Evolutionary conservation across 331 rosid species (phyloP).

Genomic region (Telfairia occidentalis): DNA sequence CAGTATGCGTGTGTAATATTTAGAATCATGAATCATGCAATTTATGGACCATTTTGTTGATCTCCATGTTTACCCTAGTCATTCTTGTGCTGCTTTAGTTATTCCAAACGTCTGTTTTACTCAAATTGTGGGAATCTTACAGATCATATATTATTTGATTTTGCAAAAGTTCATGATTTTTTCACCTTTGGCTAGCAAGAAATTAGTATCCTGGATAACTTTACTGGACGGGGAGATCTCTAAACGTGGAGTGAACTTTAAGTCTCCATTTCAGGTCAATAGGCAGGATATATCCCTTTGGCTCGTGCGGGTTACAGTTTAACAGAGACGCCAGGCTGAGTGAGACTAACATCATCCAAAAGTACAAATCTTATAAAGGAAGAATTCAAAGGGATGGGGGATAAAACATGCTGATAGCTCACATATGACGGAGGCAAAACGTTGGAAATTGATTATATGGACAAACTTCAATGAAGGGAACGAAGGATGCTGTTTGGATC

Average conservation of each 20-base stretch:
- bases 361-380: slow-evolving; percentile 11
- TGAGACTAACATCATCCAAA: slow-evolving; percentile 14
- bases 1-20: neutral
- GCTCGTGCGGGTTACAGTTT: slow-evolving; percentile 6
- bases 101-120: slow-evolving; percentile 2
- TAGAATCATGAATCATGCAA: neutral
- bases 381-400: neutral
- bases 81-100: slow-evolving; percentile 4
- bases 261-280: neutral
- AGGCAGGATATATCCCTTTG: neutral
- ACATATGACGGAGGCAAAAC: neutral
- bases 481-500: neutral
- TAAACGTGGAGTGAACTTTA: neutral
- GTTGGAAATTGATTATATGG: neutral
- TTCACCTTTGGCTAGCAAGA: neutral
- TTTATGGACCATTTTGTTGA: neutral
- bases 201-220: neutral
- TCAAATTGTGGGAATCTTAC: slow-evolving; percentile 1
- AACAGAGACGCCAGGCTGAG: neutral
- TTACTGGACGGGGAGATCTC: neutral
- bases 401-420: neutral
- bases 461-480: neutral
- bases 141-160: neutral
- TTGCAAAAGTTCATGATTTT: neutral
- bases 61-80: neutral